These are phyloP conservation scores for Nicotiana benthamiana DNA, from an alignment of 257 asterid genomes.

Conservation along the genomic window DNA sequence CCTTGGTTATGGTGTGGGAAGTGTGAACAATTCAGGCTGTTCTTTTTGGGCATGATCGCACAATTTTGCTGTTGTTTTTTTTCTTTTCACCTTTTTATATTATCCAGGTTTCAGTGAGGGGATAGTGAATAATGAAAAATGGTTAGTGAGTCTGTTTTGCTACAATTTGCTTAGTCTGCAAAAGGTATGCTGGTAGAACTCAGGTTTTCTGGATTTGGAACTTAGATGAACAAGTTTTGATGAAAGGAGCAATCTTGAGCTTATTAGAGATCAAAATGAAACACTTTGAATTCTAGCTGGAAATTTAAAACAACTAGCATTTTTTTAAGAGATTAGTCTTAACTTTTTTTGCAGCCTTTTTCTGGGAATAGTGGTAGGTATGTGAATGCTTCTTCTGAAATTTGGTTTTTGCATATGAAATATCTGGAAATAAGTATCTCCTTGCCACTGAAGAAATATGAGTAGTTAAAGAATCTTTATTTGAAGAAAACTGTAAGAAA, in stretches of 20 bases:
- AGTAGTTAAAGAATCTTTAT: background rate
- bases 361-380: background rate
- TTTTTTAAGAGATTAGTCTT: background rate
- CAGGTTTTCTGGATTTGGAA: no score
- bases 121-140: background rate
- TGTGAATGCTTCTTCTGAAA: background rate
- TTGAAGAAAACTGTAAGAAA: background rate
- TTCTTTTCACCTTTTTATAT: background rate
- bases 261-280: background rate
- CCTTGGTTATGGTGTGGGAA: background rate
- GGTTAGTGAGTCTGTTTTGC: background rate
- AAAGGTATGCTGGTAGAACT: background rate
- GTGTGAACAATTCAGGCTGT: background rate
- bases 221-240: background rate
- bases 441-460: background rate
- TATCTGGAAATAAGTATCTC: background rate
- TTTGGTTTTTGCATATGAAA: background rate
- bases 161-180: background rate
- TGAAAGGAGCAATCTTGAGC: background rate
- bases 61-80: background rate
- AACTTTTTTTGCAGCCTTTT: background rate
- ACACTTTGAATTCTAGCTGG: background rate
- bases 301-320: background rate
- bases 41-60: background rate
- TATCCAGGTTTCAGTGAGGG: background rate